Base-by-base conservation (phyloP, 306 rosid species). In the Castanea sativa region DNA sequence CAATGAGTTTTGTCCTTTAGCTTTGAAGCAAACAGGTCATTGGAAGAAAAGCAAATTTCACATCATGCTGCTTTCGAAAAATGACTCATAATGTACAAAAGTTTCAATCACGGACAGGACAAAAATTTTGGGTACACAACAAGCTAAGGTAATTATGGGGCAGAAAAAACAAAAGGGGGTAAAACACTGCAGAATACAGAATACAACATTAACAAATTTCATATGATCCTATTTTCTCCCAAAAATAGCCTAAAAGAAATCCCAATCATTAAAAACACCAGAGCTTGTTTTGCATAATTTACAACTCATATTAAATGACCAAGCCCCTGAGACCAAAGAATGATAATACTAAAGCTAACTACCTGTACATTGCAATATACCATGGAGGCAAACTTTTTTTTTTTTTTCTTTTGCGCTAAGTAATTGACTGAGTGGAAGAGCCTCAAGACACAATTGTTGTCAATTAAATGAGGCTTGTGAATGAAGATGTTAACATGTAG, bases 401-500 rank as follows among this genome's bases (percentile, higher is more conserved):
- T 45, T 45, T 49, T 13, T 49, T 49, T n/a, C n/a, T n/a, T 49
- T 49, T 49, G 53, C 5, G 16, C 53, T 12, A 49, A 49, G 16
- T 49, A 49, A 49, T 49, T 49, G 16, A 49, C 11, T 12, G 5
- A 49, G 53, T 12, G 53, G 16, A 12, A 16, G 16, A 49, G 16
- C 67, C 6, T 60, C 38, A 69, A 32, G 80, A 75, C 70, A 45
- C 61, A 6, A 33, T 49, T 35, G 23, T 29, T 56, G 74, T 58
- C 45, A 76, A 58, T 87, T 78, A 93, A 77, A 96, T 84, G 30
- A 96, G 65, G 83, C 83, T 81, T 38, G 96, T 89, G 79, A 96
- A 96, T 11, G 99, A 93, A 2, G 98, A 86, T 56, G 98, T 96
- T 86, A 93, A 83, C 83, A 81, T 55, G 85, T 93, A 89, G 5